Evolutionary conservation across 306 rosid species (phyloP), one percentile per base, ranked within the genome.

Genomic region (Inga laurina): DNA sequence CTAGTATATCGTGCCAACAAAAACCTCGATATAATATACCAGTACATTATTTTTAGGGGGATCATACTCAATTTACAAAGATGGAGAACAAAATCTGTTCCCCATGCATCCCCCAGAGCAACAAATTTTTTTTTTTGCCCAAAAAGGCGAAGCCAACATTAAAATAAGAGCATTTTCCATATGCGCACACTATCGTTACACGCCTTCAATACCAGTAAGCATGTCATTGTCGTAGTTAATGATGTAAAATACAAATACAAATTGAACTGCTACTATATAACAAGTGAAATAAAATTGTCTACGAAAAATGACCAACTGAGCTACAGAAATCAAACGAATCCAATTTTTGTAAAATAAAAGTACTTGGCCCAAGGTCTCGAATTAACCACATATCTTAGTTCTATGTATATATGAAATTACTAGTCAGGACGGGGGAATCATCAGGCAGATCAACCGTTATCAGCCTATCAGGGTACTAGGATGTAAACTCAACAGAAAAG

Each of bases 321-420:
- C 72, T 64, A 72, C 76, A 78, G 43, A 15, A 66, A 49, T 78
- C 74, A 78, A 35, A 51, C 35, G 19, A 71, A 75, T 61, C 46
- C 56, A 46, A 37, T 56, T 44, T 44, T 44, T 44, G 2, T 49
- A 49, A 52, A 56, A 24, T 18, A 49, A 24, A 34, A 24, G n/a
- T 4, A 57, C 18, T 65, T 46, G 82, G 2, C 68, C 2, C 61
- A 14, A 32, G 3, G 22, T 24, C 21, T 64, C 49, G 49, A 34
- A 37, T 64, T 49, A 75, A 72, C 64, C 70, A 39, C 51, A 30
- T 32, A 13, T n/a, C n/a, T 46, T 46, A 21, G n/a, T 49, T 49
- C 0, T 49, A 49, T 13, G 4, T 49, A 14, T 44, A 11, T 44
- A 14, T 48, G 18, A 44, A 72, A 44, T n/a, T 10, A 44, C 21